These are phyloP conservation scores for Melaleuca alternifolia DNA, from an alignment of 345 rosid species.

Conservation along the genomic window DNA sequence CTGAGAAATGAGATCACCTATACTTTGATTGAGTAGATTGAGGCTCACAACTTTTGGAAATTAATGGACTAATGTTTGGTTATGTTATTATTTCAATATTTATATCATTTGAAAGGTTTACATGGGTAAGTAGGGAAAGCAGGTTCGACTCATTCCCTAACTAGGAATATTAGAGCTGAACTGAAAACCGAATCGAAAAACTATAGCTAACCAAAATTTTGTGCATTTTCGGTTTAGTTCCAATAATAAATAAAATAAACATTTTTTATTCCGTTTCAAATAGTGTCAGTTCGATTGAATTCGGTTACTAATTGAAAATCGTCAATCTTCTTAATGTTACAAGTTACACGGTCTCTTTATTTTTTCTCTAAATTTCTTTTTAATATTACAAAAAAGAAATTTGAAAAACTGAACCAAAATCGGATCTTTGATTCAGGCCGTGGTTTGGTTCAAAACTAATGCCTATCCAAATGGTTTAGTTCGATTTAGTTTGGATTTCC, in stretches of 20 bases:
- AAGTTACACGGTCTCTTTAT: neutral
- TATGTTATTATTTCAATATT: neutral
- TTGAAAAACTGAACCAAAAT: fast-evolving
- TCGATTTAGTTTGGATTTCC: neutral
- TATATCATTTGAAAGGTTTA: too few species aligned
- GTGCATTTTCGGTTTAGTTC: too few species aligned
- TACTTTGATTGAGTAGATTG: neutral
- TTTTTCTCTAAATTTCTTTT: fast-evolving
- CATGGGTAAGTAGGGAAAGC: neutral
- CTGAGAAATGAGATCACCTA: neutral
- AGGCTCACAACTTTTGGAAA: neutral
- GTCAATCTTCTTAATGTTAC: neutral
- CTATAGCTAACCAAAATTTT: too few species aligned
- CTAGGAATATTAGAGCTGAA: neutral
- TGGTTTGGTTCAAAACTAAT: too few species aligned
- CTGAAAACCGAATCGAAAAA: too few species aligned
- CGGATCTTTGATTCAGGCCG: neutral
- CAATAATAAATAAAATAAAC: too few species aligned
- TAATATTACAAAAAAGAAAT: neutral
- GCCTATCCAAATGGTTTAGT: neutral
- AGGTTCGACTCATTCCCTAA: neutral
- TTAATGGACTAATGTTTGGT: neutral
- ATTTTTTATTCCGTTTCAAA: fast-evolving
- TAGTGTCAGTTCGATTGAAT: neutral
- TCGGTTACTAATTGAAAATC: neutral